Conservation (phyloP, 192 early-diverging fungal species). For the Thoreauomyces humboldtii region DNA sequence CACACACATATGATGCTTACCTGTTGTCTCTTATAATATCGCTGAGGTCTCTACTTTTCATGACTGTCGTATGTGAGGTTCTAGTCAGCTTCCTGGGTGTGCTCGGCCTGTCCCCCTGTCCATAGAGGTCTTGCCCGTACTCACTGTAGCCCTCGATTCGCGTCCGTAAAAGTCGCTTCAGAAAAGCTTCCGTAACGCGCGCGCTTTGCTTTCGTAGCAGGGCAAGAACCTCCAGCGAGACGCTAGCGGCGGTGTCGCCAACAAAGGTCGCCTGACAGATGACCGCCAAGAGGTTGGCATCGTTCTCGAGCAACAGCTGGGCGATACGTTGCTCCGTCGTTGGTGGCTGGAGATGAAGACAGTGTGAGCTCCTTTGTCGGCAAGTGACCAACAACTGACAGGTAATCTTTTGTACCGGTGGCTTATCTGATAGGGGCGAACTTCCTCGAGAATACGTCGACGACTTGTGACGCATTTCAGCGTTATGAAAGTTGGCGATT, state of each 20-base stretch:
- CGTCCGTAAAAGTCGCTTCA: conserved; percentile 35
- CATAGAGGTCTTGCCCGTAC: too few relatives aligned
- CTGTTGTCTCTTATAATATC: conserved; percentile 52
- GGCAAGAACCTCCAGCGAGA: conserved; percentile 37
- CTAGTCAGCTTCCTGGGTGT: too few relatives aligned
- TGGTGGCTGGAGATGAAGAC: too few relatives aligned
- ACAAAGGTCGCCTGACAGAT: conserved; percentile 42
- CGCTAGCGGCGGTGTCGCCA: conserved; percentile 40
- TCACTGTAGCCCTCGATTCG: conserved; percentile 37
- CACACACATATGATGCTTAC: conserved; percentile 10
- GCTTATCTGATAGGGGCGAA: too few relatives aligned
- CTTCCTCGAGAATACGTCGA: too few relatives aligned
- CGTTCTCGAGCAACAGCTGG: conserved; percentile 32
- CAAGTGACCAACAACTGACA: too few relatives aligned
- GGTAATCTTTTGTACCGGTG: too few relatives aligned
- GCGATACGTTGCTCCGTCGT: neutral
- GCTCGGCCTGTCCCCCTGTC: too few relatives aligned
- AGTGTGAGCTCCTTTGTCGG: too few relatives aligned
- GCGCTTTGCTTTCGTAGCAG: conserved; percentile 29
- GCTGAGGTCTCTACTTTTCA: conserved; percentile 38
- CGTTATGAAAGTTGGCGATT: too few relatives aligned
- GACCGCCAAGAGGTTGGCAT: conserved; percentile 32
- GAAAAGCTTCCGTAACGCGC: conserved; percentile 32
- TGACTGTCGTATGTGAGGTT: too few relatives aligned
- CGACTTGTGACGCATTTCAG: too few relatives aligned